A percentile compares a stretch with the other conserved stretches of the same genome.
phyloP scores from a whole-genome alignment of 2,329 filamentous ascomycete species.

The Colletotrichum higginsianum region DNA sequence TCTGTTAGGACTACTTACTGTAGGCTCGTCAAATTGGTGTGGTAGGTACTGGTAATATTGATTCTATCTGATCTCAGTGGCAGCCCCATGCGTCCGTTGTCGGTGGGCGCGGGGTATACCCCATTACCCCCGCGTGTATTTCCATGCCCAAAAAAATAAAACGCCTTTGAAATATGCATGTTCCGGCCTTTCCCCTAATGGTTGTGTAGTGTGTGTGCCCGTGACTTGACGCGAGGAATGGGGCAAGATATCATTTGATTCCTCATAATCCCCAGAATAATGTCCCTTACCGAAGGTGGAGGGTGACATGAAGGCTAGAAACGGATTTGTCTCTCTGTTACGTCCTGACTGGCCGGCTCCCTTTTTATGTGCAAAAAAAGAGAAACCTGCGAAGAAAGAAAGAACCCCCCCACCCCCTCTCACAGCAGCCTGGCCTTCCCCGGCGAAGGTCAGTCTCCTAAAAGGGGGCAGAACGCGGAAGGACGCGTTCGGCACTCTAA shows the following conservation, averaged over 20 bases:
- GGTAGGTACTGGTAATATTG: slow-evolving; percentile 16
- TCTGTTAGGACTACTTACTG: neutral
- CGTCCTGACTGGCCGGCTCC: slow-evolving; percentile 1
- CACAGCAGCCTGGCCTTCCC: neutral
- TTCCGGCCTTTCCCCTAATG: slow-evolving; percentile 27
- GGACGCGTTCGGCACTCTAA: slow-evolving; percentile 19
- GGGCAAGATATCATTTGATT: slow-evolving; percentile 1
- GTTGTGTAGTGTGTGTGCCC: slow-evolving; percentile 14
- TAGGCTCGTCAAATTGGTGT: slow-evolving; percentile 6
- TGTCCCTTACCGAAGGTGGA: slow-evolving; percentile 6
- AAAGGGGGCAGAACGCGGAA: slow-evolving; percentile 31
- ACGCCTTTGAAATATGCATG: slow-evolving; percentile 40
- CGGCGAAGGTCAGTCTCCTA: neutral
- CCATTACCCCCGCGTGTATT: slow-evolving; percentile 18
- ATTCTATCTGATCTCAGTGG: slow-evolving; percentile 37
- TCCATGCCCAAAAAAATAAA: slow-evolving; percentile 33
- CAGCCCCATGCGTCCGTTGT: slow-evolving; percentile 14
- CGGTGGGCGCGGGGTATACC: neutral
- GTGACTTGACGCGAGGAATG: slow-evolving; percentile 13
- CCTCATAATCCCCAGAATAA: slow-evolving; percentile 23
- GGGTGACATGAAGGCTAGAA: slow-evolving; percentile 5
- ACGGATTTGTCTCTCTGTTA: slow-evolving; percentile 2
- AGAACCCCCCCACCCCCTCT: neutral
- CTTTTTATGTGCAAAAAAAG: slow-evolving; percentile 27
- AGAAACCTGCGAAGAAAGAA: neutral